These are phyloP conservation scores for Colletotrichum sansevieriae DNA, from an alignment of 2,329 filamentous ascomycete species.

Conservation along the genomic window DNA sequence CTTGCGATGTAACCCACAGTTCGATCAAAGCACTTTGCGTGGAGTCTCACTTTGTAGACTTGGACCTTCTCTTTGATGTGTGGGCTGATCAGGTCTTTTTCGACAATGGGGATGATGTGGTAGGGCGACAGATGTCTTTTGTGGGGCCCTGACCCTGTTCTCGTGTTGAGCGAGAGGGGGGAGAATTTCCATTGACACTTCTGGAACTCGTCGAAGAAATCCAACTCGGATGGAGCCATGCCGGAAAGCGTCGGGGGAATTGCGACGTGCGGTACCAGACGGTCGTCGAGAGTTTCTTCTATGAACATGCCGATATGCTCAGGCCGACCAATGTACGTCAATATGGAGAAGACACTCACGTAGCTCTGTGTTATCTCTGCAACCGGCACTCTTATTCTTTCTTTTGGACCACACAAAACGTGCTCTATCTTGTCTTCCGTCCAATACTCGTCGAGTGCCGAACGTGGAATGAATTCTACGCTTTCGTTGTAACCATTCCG, in stretches of 20 bases:
- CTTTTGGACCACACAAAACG: not conserved
- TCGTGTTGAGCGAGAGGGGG: not conserved
- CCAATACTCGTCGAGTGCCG: not conserved
- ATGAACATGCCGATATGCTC: not conserved
- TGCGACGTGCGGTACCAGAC: not conserved
- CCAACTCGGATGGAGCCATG: not conserved
- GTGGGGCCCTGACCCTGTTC: not conserved
- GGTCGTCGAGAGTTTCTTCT: not conserved
- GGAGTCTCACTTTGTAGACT: not conserved
- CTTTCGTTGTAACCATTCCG: not conserved
- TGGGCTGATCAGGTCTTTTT: not conserved
- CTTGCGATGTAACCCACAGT: not conserved
- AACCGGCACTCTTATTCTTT: not conserved
- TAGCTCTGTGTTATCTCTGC: not conserved
- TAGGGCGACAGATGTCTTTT: not conserved
- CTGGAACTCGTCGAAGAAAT: not conserved
- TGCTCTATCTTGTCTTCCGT: not conserved
- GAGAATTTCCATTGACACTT: conserved; percentile 16
- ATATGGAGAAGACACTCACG: conserved; percentile 1
- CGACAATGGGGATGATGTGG: conserved; percentile 6
- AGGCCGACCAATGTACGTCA: not conserved
- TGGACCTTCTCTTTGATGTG: not conserved
- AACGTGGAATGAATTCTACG: not conserved
- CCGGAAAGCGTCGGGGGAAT: not conserved
- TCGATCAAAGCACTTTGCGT: not conserved